Conservation (phyloP, 2,329 filamentous ascomycete genomes). For the Myriosclerotinia scirpicola region DNA sequence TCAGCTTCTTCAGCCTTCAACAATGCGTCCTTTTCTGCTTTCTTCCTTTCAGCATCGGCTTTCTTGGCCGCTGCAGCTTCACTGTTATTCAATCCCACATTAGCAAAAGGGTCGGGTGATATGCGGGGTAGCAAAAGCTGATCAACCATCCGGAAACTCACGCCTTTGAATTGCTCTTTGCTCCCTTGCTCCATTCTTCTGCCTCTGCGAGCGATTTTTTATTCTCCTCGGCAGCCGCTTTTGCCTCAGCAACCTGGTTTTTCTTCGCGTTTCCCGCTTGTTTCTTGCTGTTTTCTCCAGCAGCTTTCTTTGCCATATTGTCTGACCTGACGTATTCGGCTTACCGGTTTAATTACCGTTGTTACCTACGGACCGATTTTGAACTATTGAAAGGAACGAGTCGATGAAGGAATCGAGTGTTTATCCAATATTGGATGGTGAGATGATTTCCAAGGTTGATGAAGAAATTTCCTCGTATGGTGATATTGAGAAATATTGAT, state of each 20-base stretch:
- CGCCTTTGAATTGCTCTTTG: slow-evolving; percentile 87
- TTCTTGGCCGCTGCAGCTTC: slow-evolving; percentile 83
- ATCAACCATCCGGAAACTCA: slow-evolving; percentile 48
- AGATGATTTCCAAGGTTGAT: not conserved
- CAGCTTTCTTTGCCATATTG: slow-evolving; percentile 69
- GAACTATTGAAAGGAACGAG: slow-evolving; percentile 12
- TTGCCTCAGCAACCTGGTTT: slow-evolving; percentile 79
- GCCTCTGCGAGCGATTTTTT: slow-evolving; percentile 68
- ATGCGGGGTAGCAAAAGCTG: slow-evolving; percentile 19
- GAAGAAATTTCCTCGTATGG: slow-evolving; percentile 13
- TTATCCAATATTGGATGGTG: slow-evolving; percentile 6
- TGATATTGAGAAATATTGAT: slow-evolving; percentile 18
- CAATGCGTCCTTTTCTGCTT: slow-evolving; percentile 85
- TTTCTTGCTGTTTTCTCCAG: slow-evolving; percentile 83
- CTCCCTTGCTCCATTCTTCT: slow-evolving; percentile 78
- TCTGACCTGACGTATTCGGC: slow-evolving; percentile 15
- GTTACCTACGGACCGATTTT: not conserved
- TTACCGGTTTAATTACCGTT: slow-evolving; percentile 14
- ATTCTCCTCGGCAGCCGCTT: slow-evolving; percentile 68
- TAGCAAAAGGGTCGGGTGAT: slow-evolving; percentile 22
- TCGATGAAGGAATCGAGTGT: slow-evolving; percentile 3
- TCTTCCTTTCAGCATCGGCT: slow-evolving; percentile 79
- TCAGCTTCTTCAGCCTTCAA: slow-evolving; percentile 75
- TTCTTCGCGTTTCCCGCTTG: slow-evolving; percentile 87
- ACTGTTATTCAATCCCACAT: slow-evolving; percentile 48